These are phyloP conservation scores for Senecio squalidus DNA, from an alignment of 140 eudicot genomes.

Conservation along the genomic window DNA sequence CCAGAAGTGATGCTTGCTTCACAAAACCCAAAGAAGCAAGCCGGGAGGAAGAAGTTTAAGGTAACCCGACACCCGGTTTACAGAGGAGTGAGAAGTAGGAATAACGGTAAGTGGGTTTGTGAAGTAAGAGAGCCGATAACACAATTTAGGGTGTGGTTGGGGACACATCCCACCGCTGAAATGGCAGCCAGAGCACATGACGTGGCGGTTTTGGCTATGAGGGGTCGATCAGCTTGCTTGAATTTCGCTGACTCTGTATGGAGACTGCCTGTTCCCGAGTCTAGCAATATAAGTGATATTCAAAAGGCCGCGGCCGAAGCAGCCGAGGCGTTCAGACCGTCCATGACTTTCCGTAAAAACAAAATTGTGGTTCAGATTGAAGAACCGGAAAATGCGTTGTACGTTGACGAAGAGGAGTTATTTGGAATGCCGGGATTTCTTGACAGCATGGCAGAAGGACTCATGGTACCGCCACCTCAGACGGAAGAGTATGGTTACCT, in stretches of 20 bases:
- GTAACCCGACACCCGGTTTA: constrained; percentile 73
- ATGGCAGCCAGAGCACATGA: constrained; percentile 91
- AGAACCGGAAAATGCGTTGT: constrained; percentile 31
- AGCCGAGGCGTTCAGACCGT: constrained; percentile 53
- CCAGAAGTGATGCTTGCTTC: constrained; percentile 52
- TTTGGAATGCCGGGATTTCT: constrained; percentile 48
- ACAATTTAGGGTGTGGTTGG: constrained; percentile 61
- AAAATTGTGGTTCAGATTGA: too few species aligned
- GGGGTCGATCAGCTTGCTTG: constrained; percentile 63
- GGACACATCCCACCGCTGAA: constrained; percentile 55
- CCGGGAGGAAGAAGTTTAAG: constrained; percentile 61
- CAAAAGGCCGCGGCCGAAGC: constrained; percentile 64
- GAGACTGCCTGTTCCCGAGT: constrained; percentile 63
- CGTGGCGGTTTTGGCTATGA: too few species aligned
- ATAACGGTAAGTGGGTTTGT: constrained; percentile 55
- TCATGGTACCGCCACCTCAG: constrained; percentile 53
- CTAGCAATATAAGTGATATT: too few species aligned
- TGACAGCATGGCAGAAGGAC: constrained; percentile 54
- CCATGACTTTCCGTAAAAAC: too few species aligned
- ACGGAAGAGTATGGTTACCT: constrained; percentile 5
- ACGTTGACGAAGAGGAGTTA: constrained; percentile 45
- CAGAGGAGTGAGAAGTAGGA: constrained; percentile 54
- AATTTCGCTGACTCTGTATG: too few species aligned
- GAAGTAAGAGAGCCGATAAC: too few species aligned
- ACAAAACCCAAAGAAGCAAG: constrained; percentile 44